Base-by-base conservation (phyloP, 2,329 filamentous ascomycete species). In the Alternaria ethzedia region DNA sequence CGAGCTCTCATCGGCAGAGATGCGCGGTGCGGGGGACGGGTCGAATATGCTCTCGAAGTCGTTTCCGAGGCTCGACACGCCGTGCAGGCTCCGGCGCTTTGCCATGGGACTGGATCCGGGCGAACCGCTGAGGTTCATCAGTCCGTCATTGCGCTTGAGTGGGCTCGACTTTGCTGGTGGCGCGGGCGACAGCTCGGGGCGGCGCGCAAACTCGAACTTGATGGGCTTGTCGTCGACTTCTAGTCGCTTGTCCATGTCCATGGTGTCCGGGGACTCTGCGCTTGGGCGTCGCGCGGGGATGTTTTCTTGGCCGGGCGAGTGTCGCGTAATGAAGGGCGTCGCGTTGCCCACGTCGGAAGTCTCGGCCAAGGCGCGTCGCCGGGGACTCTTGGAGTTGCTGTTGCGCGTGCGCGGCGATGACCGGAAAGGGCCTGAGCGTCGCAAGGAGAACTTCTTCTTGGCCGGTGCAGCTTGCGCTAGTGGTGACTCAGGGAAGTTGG, bases 121-220 rank as follows among this genome's bases (percentile, higher is more conserved):
- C 26, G 89, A 86, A 67, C 92, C 91, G 73, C 97, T 94, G 52
- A 96, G 83, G 74, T 93, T 93, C 91, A 97, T 95, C 55, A 91
- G 90, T 46, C 92, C 91, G 82, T 98, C 95, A 75, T 91, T 95
- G 72, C 96, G 90, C 85, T 98, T 97, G 71, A 98, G 83, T 6
- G 95, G 94, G 77, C 95, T 97, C 6, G 91, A 89, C 64, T 89
- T 88, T 20, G 87, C 83, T 17, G 87, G 83, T 3, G 71, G 68
- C n/a, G 87, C 83, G 21, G 71, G 71, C 13, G 72, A 74, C 30
- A 73, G 45, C 57, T 74, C 72, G 21, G 70, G 65, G 26, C 72
- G 70, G 25, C 77, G 73, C 63, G 74, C 72, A 71, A 84, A 83
- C 67, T 83, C 82, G 72, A 83, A 82, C 71, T 83, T 83, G 71